Evolutionary conservation across 2,329 filamentous ascomycete species (phyloP).

Genomic region (Waltergamsia citrina): DNA sequence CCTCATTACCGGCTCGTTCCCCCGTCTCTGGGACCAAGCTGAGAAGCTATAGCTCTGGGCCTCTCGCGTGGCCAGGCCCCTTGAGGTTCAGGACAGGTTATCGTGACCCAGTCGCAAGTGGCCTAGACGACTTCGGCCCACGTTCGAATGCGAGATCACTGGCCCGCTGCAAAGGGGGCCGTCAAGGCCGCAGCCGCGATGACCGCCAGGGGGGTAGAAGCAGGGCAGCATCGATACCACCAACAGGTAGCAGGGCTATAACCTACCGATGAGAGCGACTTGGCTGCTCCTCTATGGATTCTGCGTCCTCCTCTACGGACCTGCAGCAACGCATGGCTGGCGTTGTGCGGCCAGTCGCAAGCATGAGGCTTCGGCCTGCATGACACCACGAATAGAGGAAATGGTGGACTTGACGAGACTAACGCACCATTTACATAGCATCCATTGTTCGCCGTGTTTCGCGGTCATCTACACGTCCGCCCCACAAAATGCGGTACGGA

Average conservation of each 20-base stretch:
- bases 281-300: conserved; percentile 6
- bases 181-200: conserved; percentile 1
- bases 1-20: too few species aligned
- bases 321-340: conserved; percentile 5
- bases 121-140: not conserved
- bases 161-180: not conserved
- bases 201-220: conserved; percentile 3
- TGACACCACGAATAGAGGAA: conserved; percentile 2
- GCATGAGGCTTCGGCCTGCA: conserved; percentile 1
- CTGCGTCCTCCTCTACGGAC: conserved; percentile 5
- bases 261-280: conserved; percentile 8
- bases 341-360: conserved; percentile 5
- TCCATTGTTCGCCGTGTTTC: not conserved
- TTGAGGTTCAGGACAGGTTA: too few species aligned
- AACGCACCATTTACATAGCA: not conserved
- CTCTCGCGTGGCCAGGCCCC: too few species aligned
- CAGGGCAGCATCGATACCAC: too few species aligned
- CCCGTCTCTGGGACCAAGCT: too few species aligned
- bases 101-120: not conserved
- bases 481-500: not conserved
- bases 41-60: not conserved
- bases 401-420: not conserved
- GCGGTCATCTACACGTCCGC: not conserved
- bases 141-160: conserved; percentile 2
- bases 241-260: not conserved